Evolutionary conservation across 2,329 filamentous ascomycete species (phyloP).

Genomic region (Didymosphaeria variabile): DNA sequence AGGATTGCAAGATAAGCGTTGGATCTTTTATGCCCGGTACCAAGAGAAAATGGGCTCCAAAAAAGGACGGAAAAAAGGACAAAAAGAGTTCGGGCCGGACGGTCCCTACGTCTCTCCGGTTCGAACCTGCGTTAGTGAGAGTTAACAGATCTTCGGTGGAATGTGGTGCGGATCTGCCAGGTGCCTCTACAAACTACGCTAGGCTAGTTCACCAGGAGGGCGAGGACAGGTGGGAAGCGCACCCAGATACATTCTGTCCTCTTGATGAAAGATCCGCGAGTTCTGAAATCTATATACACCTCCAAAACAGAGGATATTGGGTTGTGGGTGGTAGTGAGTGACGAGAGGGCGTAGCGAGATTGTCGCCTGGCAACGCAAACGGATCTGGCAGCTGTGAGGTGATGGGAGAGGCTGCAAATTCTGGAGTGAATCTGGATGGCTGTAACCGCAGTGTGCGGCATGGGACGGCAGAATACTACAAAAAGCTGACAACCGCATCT

Average conservation of each 20-base stretch:
- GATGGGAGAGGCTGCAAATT: background rate
- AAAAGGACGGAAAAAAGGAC: background rate
- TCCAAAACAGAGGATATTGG: background rate
- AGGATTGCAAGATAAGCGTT: background rate
- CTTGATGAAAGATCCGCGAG: background rate
- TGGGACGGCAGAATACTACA: background rate
- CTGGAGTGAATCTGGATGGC: background rate
- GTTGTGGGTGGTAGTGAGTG: slow-evolving; percentile 6
- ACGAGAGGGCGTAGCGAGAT: background rate
- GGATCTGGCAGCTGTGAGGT: background rate
- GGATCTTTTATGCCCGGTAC: background rate
- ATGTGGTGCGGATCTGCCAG: slow-evolving; percentile 8
- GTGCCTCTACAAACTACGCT: background rate
- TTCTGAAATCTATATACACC: background rate
- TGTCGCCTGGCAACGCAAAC: slow-evolving; percentile 1
- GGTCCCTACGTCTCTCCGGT: slow-evolving; percentile 4
- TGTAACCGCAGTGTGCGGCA: too few species aligned
- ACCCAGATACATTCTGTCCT: slow-evolving; percentile 1
- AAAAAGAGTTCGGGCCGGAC: slow-evolving; percentile 3
- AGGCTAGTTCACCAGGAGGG: background rate
- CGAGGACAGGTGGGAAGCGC: slow-evolving; percentile 1
- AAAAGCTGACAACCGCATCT: background rate
- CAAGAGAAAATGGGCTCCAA: background rate
- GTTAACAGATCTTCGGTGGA: background rate
- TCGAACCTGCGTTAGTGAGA: slow-evolving; percentile 8